Base-by-base conservation (phyloP, 2,329 filamentous ascomycete genomes). In the Aspergillus phoenicis region DNA sequence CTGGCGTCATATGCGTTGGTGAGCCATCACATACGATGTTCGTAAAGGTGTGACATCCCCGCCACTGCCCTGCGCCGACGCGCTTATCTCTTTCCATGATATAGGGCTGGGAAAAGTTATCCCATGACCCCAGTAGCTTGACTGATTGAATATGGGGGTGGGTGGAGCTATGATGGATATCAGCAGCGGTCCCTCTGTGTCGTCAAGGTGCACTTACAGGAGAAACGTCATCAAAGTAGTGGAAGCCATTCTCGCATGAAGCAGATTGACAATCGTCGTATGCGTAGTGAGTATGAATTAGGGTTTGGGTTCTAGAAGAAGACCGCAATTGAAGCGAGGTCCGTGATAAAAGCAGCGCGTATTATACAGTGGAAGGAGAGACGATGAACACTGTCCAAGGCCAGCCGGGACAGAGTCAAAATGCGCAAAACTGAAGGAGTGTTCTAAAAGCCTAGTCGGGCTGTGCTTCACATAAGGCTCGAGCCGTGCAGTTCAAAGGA, bases 111-210 rank as follows among this genome's bases (percentile, higher is more conserved):
- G 84, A 82, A 78, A 97, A 97, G 80, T 97, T 97, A 80, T 97
- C 93, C 94, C 94, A 98, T 65, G 93, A 97, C 64, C 94, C 94
- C 69, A 95, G 83, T 49, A 97, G 84, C 72, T 91, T 87, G 66
- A 97, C 91, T 48, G 89, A 89, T 64, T 75, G 68, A 52, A 78
- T 74, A 41, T 76, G 71, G 36, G 78, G 74, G 52, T 74, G 73
- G 62, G 78, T 78, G 47, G 69, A 69, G 61, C 72, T 75, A 62
- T 33, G 28, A 60, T 38, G 20, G 20, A 54, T 57, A 69, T 68
- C 62, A 73, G 70, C 41, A 33, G 52, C 47, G 39, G 6, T 8
- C 17, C 28, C 8, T 11, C 13, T 48, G 39, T 11, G 28, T 24
- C 8, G 8, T 33, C 8, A n/a, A 48, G 13, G n/a, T 5, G n/a